Base-by-base conservation (phyloP, 192 early-diverging fungal species). In the Linnemannia elongata region DNA sequence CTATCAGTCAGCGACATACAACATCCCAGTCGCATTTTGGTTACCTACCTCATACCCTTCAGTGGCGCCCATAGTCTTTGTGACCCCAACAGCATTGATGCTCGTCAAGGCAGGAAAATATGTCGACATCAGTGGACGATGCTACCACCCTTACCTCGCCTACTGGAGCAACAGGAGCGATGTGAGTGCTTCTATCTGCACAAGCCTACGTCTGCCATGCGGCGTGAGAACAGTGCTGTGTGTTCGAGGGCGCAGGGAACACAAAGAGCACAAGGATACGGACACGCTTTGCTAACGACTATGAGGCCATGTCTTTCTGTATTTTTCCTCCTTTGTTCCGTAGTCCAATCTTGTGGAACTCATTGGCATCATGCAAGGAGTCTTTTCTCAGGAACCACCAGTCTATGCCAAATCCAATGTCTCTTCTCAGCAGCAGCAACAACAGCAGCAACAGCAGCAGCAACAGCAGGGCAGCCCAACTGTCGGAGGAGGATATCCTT, bases 21-120 rank as follows among this genome's bases (percentile, higher is more conserved):
- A 99, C 86, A 98, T 99, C 69, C 98, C 97, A 2, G 92, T 99
- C 6, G 94, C 93, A 17, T 91, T 97, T 45, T 98, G 96, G 97
- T 88, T 98, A 20, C 97, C 97, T 57, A 92, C 92, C 39, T 90
- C 89, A 47, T 99, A 97, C 82, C 98, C 98, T 10, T 84, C 89
- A 60, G 87, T 92, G 72, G 92, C 97, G 39, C 97, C 98, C 27
- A 90, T 97, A 76, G 92, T 92, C 4, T 96, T 95, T 82, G 98
- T 99, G 39, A 95, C 92, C 30, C 98, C 98, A 35, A 99, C 98
- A 27, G 90, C 93, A 12, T 91, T 89, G 52, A 99, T 99, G 98
- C 88, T 96, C 8, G 93, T 99, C 18, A 93, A 93, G 80, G 91
- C 94, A 44, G 91, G 95, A 44, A 94, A 94, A 81, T 91, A 95